Evolutionary conservation across 441 rosid species (phyloP), one percentile per base, ranked within the genome.

Genomic region (Kokia cookei): DNA sequence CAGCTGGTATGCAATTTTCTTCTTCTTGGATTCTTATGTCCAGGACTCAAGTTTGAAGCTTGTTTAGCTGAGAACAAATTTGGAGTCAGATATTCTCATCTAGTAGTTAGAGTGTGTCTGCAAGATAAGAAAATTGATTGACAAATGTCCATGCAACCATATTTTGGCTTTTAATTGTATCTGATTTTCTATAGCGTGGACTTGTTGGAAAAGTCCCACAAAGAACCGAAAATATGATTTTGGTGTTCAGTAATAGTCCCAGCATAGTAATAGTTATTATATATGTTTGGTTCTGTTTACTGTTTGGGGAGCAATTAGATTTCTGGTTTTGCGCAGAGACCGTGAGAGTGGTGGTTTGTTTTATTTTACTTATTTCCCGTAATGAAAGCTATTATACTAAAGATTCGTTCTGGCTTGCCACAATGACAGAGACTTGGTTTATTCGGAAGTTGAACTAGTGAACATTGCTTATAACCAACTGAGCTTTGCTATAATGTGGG

Each of bases 1-100:
- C 84, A 96, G 98, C 89, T 96, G 98, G 98, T 75, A 78, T 67
- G 71, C 26, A 47, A 27, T 19, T 73, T 24, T 55, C 7, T 65
- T 71, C 22, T 26, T 72, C 32, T 37, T 54, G 29, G 51, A 45
- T 22, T 64, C 77, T 2, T 68, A 37, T 58, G 8, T 10, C n/a
- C 43, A 62, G 62, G 47, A 24, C 60, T 68, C 60, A 50, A 51
- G 12, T 48, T 69, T 69, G 40, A 32, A 27, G n/a, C 29, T 17
- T 51, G 47, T n/a, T 69, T 69, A 35, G 22, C 48, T 69, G 37
- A 54, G 19, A 69, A 54, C 32, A 53, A 35, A 54, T 35, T 17
- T 35, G 50, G 48, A 45, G 47, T 62, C 48, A n/a, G 7, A 22
- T 42, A 26, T 51, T 60, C 32, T 51, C 60, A n/a, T 55, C 9